A percentile compares a stretch with the other conserved stretches of the same genome.
Evolutionary conservation across 192 early-diverging fungal genomes (phyloP).

Genomic region (Funneliformis mosseae): DNA sequence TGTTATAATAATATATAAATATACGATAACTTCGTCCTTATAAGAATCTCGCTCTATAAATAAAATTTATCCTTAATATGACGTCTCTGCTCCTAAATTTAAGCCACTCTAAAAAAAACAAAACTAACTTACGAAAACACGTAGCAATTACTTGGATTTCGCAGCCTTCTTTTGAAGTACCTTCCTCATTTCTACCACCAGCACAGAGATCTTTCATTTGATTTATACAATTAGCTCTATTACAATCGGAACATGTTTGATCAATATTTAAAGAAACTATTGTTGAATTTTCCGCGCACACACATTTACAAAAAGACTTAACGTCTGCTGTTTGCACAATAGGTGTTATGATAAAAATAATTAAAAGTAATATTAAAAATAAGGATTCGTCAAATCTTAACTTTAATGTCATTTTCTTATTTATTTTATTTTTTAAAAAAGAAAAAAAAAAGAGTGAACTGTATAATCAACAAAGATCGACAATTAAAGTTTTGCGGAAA

Average conservation of each 20-base stretch:
- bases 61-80: not conserved
- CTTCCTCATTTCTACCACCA: not conserved
- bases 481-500: too few species aligned
- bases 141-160: slow-evolving; percentile 6
- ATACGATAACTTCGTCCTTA: slow-evolving; percentile 24
- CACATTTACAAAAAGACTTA: slow-evolving; percentile 25
- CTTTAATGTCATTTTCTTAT: not conserved
- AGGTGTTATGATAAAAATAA: not conserved
- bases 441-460: too few species aligned
- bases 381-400: not conserved
- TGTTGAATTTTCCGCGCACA: slow-evolving; percentile 9
- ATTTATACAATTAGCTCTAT: slow-evolving; percentile 7
- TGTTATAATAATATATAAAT: slow-evolving; percentile 23
- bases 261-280: not conserved
- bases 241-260: slow-evolving; percentile 13
- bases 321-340: not conserved
- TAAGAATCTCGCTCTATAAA: slow-evolving; percentile 24
- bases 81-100: not conserved
- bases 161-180: not conserved
- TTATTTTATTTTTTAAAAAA: too few species aligned
- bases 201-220: not conserved
- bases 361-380: not conserved
- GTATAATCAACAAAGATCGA: too few species aligned
- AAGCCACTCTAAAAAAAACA: not conserved
- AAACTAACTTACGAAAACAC: slow-evolving; percentile 22